phyloP scores from a whole-genome alignment of 2,329 filamentous ascomycete genomes.

The Diaporthe vaccinii region DNA sequence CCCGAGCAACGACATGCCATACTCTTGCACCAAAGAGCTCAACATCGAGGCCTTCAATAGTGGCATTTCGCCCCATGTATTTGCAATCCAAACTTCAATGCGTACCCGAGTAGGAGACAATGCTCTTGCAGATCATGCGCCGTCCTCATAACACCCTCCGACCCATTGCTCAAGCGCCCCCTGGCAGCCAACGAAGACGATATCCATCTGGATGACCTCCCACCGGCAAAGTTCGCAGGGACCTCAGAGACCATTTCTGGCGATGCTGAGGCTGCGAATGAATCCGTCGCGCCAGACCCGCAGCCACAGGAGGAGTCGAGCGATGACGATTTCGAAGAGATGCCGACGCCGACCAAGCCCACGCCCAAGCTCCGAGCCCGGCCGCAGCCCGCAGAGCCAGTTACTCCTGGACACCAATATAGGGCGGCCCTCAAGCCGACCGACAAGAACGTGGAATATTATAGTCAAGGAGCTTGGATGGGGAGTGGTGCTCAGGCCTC shows the following conservation, averaged over 20 bases:
- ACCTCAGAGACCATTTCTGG: too few relatives aligned
- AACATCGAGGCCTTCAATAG: neutral
- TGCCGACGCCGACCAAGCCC: neutral
- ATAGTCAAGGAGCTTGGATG: too few relatives aligned
- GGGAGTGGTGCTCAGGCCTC: too few relatives aligned
- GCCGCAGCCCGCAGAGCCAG: too few relatives aligned
- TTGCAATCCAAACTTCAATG: neutral
- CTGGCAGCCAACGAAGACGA: neutral
- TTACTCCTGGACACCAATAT: too few relatives aligned
- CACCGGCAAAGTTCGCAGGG: neutral
- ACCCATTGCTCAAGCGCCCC: neutral
- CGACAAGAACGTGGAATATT: too few relatives aligned
- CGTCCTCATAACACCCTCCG: too few relatives aligned
- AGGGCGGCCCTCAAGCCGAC: too few relatives aligned
- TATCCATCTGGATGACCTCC: too few relatives aligned
- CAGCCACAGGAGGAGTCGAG: neutral
- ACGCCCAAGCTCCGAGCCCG: neutral
- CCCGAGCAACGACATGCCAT: neutral
- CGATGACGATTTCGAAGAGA: too few relatives aligned
- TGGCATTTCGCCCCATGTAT: neutral
- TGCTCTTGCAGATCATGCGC: neutral
- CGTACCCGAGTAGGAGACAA: neutral
- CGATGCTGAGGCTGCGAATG: too few relatives aligned
- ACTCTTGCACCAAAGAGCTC: neutral
- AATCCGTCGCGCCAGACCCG: too few relatives aligned